Base-by-base conservation (phyloP, 495 filamentous ascomycete genomes). In the Aspergillus bridgeri region DNA sequence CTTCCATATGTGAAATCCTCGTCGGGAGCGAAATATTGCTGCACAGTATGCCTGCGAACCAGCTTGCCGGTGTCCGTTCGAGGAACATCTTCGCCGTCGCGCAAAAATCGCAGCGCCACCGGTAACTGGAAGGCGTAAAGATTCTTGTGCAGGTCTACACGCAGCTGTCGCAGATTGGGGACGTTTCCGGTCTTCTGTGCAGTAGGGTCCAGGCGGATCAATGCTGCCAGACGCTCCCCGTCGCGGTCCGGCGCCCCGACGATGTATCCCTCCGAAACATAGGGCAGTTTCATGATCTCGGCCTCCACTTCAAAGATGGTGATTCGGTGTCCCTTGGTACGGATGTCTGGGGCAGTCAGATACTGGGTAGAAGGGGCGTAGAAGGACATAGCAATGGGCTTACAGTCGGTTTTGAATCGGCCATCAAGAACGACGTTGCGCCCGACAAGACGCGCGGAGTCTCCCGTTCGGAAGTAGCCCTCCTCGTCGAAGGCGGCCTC, bases 401-500 rank as follows among this genome's bases (percentile, higher is more conserved):
- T 52, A 62, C 60, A 59, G 46, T 59, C 60, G 7, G 51, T 50
- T 24, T 42, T 43, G 25, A 44, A n/a, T 25, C 56, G 48, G 2
- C 60, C 60, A 33, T 62, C 60, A 5, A 59, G 23, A 17, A 59
- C 43, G 45, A 54, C 54, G 17, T 55, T 21, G 22, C 25, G 29
- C 5, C 49, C 56, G n/a, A 42, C 60, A 6, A 50, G 46, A 50
- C 44, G 55, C 18, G 45, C 60, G 15, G 25, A 42, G 29, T 62
- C 60, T n/a, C 60, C 60, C 15, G 60, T 58, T 27, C 33, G 29
- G 51, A 49, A 54, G 47, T 49, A 62, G 15, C 56, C 56, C 11
- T 62, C 60, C 13, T 48, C 51, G 25, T 53, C 51, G 25, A 62
- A 62, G 46, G 27, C 50, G 13, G 49, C 23, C 21, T 47, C 27